Evolutionary conservation across 2,329 filamentous ascomycete genomes (phyloP), one percentile per base, ranked within the genome.

Genomic region (Blastomyces parvus): DNA sequence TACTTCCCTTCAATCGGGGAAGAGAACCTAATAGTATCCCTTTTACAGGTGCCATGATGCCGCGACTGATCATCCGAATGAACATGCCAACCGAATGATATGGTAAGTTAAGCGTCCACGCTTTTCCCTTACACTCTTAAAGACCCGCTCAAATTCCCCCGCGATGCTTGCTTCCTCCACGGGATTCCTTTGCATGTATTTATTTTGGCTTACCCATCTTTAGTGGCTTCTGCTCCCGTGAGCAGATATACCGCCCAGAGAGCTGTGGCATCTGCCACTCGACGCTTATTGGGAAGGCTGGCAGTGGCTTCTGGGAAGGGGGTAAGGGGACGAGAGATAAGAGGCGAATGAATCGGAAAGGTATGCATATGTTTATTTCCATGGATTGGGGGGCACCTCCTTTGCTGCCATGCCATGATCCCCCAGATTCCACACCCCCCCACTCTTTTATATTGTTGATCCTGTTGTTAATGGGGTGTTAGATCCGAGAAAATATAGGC

Each of bases 81-180:
- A 94, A 76, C 90, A 90, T 81, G 90, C 90, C 8, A 90, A 88
- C 70, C 81, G 89, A 59, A 94, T 94, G 89, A 85, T 93, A 44
- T 93, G 89, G 79, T 81, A 74, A 64, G 77, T 70, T 42, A 9
- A 3, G 8, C 27, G 4, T 55, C 52, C 3, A 33, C 27, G 3
- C 14, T 55, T 30, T 38, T 55, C n/a, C 11, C 52, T n/a, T 55
- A 19, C 14, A 4, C 17, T 55, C 25, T 2, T 33, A 22, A n/a
- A 36, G n/a, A 55, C 4, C 14, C 55, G 40, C 27, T n/a, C 55
- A 42, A 38, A 57, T 25, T 46, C 57, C 19, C 46, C 3, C 33
- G n/a, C 8, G 3, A 14, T 56, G 42, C 22, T 38, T 55, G 62
- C 14, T 40, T 25, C 11, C 14, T 40, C n/a, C 11, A 40, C 59